Evolutionary conservation across 2,329 filamentous ascomycete species (phyloP).

Genomic region (Penicillium janthinellum): DNA sequence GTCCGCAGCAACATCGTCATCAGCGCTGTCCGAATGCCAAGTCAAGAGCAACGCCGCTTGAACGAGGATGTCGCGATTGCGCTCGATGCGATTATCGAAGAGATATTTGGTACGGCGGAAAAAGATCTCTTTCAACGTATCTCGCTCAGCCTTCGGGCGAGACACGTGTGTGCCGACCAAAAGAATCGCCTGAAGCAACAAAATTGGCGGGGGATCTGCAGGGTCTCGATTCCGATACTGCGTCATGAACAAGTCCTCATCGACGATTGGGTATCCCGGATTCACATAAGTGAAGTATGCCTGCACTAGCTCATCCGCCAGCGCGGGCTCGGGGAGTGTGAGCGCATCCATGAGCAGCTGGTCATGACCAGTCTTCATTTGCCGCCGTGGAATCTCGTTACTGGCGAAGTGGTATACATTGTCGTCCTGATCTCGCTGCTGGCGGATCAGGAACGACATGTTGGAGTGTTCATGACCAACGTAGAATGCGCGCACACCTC

Average conservation of each 20-base stretch:
- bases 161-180: constrained; percentile 56
- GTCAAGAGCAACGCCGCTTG: constrained; percentile 58
- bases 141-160: constrained; percentile 43
- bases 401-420: constrained; percentile 49
- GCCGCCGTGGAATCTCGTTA: constrained; percentile 47
- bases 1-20: constrained; percentile 58
- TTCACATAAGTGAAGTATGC: constrained; percentile 57
- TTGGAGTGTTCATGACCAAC: constrained; percentile 60
- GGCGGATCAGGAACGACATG: constrained; percentile 57
- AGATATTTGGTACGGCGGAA: constrained; percentile 57
- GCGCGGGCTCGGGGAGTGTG: constrained; percentile 50
- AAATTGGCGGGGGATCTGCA: constrained; percentile 48
- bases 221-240: constrained; percentile 53
- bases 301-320: constrained; percentile 54
- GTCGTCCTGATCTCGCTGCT: constrained; percentile 48
- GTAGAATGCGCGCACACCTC: constrained; percentile 54
- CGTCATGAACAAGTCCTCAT: constrained; percentile 55
- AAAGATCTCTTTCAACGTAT: constrained; percentile 52
- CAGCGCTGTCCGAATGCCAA: constrained; percentile 57
- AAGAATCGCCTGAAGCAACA: constrained; percentile 55
- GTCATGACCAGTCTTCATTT: constrained; percentile 47
- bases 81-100: constrained; percentile 57
- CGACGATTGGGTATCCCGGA: constrained; percentile 55
- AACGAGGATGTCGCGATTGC: constrained; percentile 56
- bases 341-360: constrained; percentile 53